Base-by-base conservation (phyloP, 164 flowering plant genomes). In the Chloranthus sessilifolius region DNA sequence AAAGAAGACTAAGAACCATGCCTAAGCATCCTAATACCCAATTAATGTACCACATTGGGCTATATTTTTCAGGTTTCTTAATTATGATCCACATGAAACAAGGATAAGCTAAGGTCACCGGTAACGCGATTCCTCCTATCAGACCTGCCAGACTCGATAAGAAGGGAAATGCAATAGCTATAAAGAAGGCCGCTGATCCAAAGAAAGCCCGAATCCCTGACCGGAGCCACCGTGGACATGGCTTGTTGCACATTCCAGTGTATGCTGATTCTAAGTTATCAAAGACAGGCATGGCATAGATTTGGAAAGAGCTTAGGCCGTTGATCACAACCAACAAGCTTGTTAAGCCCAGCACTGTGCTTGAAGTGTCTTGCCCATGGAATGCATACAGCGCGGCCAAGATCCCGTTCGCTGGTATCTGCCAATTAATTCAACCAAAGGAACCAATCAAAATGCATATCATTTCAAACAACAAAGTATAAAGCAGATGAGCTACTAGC, bases 11-110 rank as follows among this genome's bases (percentile, higher is more conserved):
- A 0, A 83, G 58, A 12, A 27, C 52, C 67, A 78, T 59, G 0
- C 97, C 97, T 6, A 78, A 25, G 0, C 63, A 2, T 1, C 90
- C 88, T 1, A 88, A 45, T 1, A 54, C 73, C 88, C 78, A 73
- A 29, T 88, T 81, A 0, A 82, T 8, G 47, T 64, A 76, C 88
- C 94, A 82, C 27, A 55, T 56, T 16, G 55, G 59, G 7, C 76
- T 39, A 38, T 50, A 66, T 28, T 7, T 43, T 63, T 76, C 56
- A 0, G 88, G 90, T 47, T 78, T 82, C 77, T 75, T 85, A 8
- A 81, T 45, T 46, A 63, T 43, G n/a, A 77, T 55, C 87, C 90
- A 88, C 85, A 88, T 85, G 65, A 83, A 83, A 64, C 96, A 88
- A 6, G 96, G 96, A 28, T 81, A 80, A 4, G 78, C 85, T 21